These are phyloP conservation scores for Phytophthora ohioensis DNA, from an alignment of 352 stramenopile species.

Conservation along the genomic window DNA sequence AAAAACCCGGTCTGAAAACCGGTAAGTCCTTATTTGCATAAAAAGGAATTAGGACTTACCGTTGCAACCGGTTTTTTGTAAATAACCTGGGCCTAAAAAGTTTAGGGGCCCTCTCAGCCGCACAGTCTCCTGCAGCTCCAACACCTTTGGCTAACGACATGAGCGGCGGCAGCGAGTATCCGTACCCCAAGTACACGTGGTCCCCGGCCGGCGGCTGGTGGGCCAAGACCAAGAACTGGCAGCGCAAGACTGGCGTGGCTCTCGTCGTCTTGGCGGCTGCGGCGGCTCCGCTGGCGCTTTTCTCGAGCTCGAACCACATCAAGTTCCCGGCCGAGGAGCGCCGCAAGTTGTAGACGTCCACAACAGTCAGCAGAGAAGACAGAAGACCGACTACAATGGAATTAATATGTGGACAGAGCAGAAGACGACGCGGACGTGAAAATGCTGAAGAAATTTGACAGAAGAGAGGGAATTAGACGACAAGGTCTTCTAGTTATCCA, in stretches of 20 bases:
- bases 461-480: neutral
- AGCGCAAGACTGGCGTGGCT: conserved; percentile 75
- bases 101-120: conserved; percentile 10
- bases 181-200: conserved; percentile 90
- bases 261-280: conserved; percentile 59
- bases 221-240: conserved; percentile 87
- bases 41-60: no score
- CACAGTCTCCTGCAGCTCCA: conserved; percentile 30
- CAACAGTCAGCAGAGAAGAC: neutral
- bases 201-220: conserved; percentile 88
- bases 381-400: conserved; percentile 11
- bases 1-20: no score
- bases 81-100: no score
- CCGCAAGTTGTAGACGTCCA: conserved; percentile 52
- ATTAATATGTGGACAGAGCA: conserved; percentile 35
- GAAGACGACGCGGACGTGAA: conserved; percentile 3
- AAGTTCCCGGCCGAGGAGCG: conserved; percentile 81
- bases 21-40: no score
- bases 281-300: conserved; percentile 62
- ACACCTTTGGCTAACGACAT: conserved; percentile 43
- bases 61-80: no score
- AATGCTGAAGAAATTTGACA: neutral
- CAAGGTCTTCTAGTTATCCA: neutral
- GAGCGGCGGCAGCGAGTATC: conserved; percentile 85
- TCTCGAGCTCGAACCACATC: conserved; percentile 70